phyloP scores from a whole-genome alignment of 768 basidiomycete species.

The Hericium alpestre region DNA sequence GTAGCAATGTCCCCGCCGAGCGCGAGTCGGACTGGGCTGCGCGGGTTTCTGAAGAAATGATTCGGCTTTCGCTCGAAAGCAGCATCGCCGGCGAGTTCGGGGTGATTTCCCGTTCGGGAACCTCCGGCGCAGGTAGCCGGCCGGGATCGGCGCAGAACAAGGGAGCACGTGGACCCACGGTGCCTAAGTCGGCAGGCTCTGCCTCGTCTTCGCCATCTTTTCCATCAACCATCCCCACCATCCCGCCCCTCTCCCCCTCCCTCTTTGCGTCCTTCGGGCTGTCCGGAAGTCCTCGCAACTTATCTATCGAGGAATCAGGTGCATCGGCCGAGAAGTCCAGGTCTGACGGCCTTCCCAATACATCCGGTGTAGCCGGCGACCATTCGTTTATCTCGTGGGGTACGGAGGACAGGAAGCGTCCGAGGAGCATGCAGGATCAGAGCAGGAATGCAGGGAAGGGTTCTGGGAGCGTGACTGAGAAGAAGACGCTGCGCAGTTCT shows the following conservation, averaged over 20 bases:
- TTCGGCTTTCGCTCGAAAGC: constrained; percentile 36
- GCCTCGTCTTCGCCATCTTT: constrained; percentile 14
- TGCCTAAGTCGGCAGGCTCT: not conserved
- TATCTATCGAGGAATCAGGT: not conserved
- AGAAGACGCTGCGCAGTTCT: constrained; percentile 11
- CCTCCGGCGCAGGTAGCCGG: not conserved
- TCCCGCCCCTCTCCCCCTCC: constrained; percentile 3
- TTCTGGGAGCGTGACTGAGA: not conserved
- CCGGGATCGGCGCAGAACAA: constrained; percentile 1
- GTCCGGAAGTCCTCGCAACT: not conserved
- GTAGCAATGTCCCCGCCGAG: constrained; percentile 13
- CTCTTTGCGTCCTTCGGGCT: not conserved
- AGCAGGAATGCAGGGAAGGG: not conserved
- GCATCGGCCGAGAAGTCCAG: not conserved
- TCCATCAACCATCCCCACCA: constrained; percentile 15
- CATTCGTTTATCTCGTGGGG: not conserved
- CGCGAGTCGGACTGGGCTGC: constrained; percentile 46
- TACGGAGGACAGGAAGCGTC: not conserved
- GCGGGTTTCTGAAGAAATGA: constrained; percentile 44
- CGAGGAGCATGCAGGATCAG: not conserved
- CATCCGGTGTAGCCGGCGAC: not conserved
- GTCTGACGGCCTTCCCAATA: not conserved
- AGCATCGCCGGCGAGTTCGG: constrained; percentile 2
- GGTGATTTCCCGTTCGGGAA: not conserved
- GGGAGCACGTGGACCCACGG: constrained; percentile 5